phyloP scores from a whole-genome alignment of 768 basidiomycete genomes.

The Glaciozyma martinii region DNA sequence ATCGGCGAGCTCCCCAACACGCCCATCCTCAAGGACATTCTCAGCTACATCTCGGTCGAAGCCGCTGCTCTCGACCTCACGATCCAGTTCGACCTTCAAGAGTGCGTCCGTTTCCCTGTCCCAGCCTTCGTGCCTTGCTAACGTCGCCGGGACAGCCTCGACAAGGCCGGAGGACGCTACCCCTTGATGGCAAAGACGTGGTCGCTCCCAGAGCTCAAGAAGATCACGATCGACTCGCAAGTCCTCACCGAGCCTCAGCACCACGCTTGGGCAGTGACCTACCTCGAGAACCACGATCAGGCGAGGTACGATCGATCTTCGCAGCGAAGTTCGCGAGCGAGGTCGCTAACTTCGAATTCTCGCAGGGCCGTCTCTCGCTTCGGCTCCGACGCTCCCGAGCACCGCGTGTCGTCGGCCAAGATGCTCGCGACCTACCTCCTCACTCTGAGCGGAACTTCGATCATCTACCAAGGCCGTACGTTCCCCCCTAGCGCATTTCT shows the following conservation, averaged over 20 bases:
- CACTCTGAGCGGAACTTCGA: conserved; percentile 31
- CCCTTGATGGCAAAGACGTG: not conserved
- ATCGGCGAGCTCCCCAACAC: not conserved
- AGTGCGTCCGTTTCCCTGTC: not conserved
- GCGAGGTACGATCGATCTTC: not conserved
- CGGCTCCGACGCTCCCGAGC: conserved; percentile 39
- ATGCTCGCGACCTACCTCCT: conserved; percentile 43
- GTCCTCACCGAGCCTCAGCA: not conserved
- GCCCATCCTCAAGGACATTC: not conserved
- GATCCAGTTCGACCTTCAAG: not conserved
- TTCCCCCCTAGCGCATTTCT: not conserved
- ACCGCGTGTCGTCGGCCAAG: conserved; percentile 56
- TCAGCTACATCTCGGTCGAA: not conserved
- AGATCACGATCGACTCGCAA: not conserved
- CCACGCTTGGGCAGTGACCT: not conserved
- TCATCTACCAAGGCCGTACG: conserved; percentile 48
- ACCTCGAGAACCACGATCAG: not conserved
- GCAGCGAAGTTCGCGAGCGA: too few species aligned
- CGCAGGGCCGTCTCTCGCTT: not conserved
- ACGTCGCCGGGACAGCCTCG: not conserved
- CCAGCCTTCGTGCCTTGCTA: not conserved
- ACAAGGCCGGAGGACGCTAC: not conserved
- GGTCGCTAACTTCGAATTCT: too few species aligned
- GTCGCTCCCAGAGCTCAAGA: not conserved
- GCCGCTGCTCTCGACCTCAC: not conserved